phyloP scores from a whole-genome alignment of 2,329 filamentous ascomycete species.

The Colletotrichum lentis region DNA sequence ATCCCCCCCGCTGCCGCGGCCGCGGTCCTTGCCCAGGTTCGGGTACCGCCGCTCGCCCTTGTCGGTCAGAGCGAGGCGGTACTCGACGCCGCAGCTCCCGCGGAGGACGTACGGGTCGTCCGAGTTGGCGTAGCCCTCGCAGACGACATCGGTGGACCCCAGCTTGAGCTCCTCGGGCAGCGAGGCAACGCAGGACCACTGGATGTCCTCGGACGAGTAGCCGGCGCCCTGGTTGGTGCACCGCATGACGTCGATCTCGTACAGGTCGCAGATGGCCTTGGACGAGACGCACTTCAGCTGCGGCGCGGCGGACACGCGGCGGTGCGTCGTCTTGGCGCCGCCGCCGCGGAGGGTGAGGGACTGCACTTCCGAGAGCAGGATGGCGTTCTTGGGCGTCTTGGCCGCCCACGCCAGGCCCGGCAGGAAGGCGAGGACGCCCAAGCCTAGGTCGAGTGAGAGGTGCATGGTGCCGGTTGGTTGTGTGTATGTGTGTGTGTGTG shows the following conservation, averaged over 20 bases:
- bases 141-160: conserved; percentile 87
- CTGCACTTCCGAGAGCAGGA: conserved; percentile 71
- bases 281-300: conserved; percentile 81
- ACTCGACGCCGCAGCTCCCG: conserved; percentile 93
- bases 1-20: conserved; percentile 46
- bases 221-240: conserved; percentile 86
- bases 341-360: conserved; percentile 78
- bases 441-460: conserved; percentile 38
- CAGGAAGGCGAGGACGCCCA: conserved; percentile 33
- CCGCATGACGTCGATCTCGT: conserved; percentile 82
- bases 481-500: neutral
- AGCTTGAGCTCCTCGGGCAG: conserved; percentile 72
- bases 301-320: conserved; percentile 78
- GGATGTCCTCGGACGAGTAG: conserved; percentile 81
- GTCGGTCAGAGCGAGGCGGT: conserved; percentile 79
- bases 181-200: conserved; percentile 84
- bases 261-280: conserved; percentile 69
- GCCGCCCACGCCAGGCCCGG: conserved; percentile 38
- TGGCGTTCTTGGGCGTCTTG: conserved; percentile 57
- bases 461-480: conserved; percentile 42
- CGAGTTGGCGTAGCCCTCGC: conserved; percentile 81
- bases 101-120: conserved; percentile 88
- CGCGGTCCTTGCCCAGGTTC: conserved; percentile 53
- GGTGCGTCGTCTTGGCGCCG: conserved; percentile 72
- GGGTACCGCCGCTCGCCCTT: conserved; percentile 77